Base-by-base conservation (phyloP, 164 flowering plant species). In the Annona squamosa region DNA sequence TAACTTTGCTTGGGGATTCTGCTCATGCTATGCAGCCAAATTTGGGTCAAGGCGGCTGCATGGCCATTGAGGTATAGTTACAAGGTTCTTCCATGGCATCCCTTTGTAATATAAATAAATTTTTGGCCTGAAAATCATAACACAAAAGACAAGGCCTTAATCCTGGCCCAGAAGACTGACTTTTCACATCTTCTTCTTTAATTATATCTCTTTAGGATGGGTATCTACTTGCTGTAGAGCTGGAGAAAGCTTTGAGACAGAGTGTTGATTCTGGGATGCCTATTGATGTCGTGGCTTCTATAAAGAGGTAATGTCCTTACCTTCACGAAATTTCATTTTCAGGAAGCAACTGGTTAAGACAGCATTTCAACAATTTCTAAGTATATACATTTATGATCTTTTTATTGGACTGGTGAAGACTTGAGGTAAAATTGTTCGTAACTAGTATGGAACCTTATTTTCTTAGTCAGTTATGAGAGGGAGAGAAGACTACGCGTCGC, bases 21-120 rank as follows among this genome's bases (percentile, higher is more conserved):
- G 81, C 76, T 66, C 85, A 83, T 67, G 71, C 85, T 1, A 79
- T 83, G 83, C 85, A 83, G 48, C 83, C 85, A 63, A 83, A 83
- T 83, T 65, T 83, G 3, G 85, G 85, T 43, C 85, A 83, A 68
- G 85, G 85, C 10, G 85, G 85, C 42, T 83, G 85, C 74, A 81
- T 83, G 85, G 85, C 83, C 13, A 81, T 83, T 65, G 85, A 83
- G 81, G 85, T 81, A 61, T 61, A 52, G 70, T 74, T 19, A 41
- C 70, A 4, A 16, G 37, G 46, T 1, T 56, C 57, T 1, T 56
- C 46, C 10, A 46, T 68, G 10, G 19, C 4, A 18, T 16, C n/a
- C 19, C 9, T 26, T 26, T 26, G 37, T 26, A 26, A 4, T 46
- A 47, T 69, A 26, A 3, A 19, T 12, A 3, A 9, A 18, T 46